Percentiles rank a stretch among this genome's conserved stretches.
Conservation (phyloP, 1,139 yeast species). For the Diutina sp. region DNA sequence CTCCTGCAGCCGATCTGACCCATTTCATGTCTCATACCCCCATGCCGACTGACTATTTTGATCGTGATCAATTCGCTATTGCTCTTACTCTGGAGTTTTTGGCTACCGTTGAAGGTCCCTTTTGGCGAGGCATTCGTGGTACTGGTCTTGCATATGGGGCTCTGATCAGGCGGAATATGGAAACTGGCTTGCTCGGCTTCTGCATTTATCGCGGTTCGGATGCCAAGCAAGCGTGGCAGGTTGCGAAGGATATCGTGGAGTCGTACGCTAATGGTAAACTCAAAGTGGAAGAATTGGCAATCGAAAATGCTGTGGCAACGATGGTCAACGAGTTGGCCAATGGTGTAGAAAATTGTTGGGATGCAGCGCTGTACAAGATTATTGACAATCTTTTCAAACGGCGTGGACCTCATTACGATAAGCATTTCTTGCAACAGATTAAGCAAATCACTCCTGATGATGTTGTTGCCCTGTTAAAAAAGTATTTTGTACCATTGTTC, state of each 20-base stretch:
- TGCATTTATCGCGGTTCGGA: constrained; percentile 79
- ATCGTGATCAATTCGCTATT: constrained; percentile 60
- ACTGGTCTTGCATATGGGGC: constrained; percentile 94
- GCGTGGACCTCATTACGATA: constrained; percentile 49
- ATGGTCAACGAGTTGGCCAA: constrained; percentile 63
- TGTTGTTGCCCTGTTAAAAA: constrained; percentile 39
- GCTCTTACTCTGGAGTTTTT: constrained; percentile 67
- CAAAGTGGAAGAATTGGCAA: constrained; percentile 41
- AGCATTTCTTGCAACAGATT: constrained; percentile 33
- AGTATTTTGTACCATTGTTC: constrained; percentile 54
- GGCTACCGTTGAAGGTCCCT: constrained; percentile 89
- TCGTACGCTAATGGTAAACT: constrained; percentile 42
- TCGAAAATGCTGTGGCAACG: constrained; percentile 66
- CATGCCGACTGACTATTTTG: constrained; percentile 51
- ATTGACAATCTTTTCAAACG: constrained; percentile 52
- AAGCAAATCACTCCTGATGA: constrained; percentile 44
- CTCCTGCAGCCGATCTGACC: constrained; percentile 86
- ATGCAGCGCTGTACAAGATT: constrained; percentile 57
- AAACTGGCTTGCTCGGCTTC: constrained; percentile 55
- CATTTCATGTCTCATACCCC: constrained; percentile 49
- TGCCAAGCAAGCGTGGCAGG: constrained; percentile 55
- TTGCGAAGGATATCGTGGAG: constrained; percentile 55
- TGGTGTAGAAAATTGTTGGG: constrained; percentile 42
- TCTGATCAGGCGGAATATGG: constrained; percentile 39
- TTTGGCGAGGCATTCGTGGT: constrained; percentile 95